phyloP scores from a whole-genome alignment of 1,284 basidiomycete species.

The Phellinidium pouzarii region DNA sequence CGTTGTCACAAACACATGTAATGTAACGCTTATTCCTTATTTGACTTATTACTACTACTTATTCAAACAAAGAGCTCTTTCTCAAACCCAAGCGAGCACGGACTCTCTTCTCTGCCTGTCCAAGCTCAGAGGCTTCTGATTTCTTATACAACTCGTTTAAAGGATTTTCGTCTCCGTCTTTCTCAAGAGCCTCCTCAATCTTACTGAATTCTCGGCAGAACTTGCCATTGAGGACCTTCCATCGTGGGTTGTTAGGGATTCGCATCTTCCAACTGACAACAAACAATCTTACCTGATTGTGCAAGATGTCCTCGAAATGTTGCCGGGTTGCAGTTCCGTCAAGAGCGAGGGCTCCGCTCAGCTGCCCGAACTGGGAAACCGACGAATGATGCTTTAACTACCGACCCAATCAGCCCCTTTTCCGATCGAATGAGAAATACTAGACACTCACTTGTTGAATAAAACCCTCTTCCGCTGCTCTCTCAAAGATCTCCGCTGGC shows the following conservation, averaged over 20 bases:
- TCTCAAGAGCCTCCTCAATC: slow-evolving; percentile 54
- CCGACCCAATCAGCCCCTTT: neutral
- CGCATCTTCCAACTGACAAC: neutral
- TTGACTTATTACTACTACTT: too few species aligned
- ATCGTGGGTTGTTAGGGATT: slow-evolving; percentile 1
- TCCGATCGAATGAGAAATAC: neutral
- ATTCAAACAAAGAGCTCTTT: too few species aligned
- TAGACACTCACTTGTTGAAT: slow-evolving; percentile 39
- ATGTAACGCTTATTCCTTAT: too few species aligned
- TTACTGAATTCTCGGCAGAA: slow-evolving; percentile 50
- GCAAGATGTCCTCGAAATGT: slow-evolving; percentile 53
- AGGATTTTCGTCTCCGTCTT: slow-evolving; percentile 49
- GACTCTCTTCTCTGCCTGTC: slow-evolving; percentile 54
- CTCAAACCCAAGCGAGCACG: slow-evolving; percentile 40
- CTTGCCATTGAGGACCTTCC: slow-evolving; percentile 51
- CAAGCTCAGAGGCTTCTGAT: slow-evolving; percentile 46
- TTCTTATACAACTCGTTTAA: slow-evolving; percentile 47
- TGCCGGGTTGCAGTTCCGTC: slow-evolving; percentile 42
- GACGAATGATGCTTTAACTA: slow-evolving; percentile 56
- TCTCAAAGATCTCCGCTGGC: slow-evolving; percentile 64
- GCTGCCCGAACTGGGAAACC: slow-evolving; percentile 57
- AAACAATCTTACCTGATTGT: slow-evolving; percentile 40
- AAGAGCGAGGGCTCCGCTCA: slow-evolving; percentile 49
- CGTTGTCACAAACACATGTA: too few species aligned
- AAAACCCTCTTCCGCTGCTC: slow-evolving; percentile 61